Base-by-base conservation (phyloP, 179 eudicot genomes). In the Nepenthes alata region DNA sequence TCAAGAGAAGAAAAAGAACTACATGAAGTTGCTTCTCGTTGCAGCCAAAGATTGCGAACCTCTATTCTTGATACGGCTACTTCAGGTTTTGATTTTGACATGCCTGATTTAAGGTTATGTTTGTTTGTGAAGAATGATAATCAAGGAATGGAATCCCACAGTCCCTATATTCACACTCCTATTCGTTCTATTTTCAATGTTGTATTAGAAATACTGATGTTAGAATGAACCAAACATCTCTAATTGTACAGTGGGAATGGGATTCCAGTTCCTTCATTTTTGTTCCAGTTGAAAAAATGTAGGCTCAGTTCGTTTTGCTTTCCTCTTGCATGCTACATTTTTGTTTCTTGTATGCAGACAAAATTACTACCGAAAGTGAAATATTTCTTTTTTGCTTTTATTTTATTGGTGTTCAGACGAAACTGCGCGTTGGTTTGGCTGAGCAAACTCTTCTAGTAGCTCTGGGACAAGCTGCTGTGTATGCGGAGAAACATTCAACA, bases 1-100 rank as follows among this genome's bases (percentile, higher is more conserved):
- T 77, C 95, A 86, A 68, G 96, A 89, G 66, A 87, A 81, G 79
- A 89, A 89, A 75, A 89, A 83, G 77, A 85, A 80, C 57, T 84
- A 79, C 70, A 93, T 93, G 64, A 87, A 87, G 78, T 72, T 74
- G 47, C 94, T 89, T 48, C 75, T 93, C 64, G 97, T 89, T 59
- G 97, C 98, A 39, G 94, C 97, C 61, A 87, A 80, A 72, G 94
- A 89, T 65, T 93, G 95, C 69, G 98, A 93, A 81, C 97, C 98
- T 59, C 80, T 78, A 60, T 93, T 85, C 77, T 72, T 93, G 78
- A 89, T 93, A 65, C 95, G 97, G 64, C 68, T 93, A 58, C 94
- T 89, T 73, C 93, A 87, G 95, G 97, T 86, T 62, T 58, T 53
- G 12, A 36, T 59, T 56, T 56, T 52, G 54, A 55, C 36, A 8